A percentile compares a stretch with the other conserved stretches of the same genome.
Evolutionary conservation across 208 protist species (phyloP).

Genomic region (Acanthamoeba healyi): DNA sequence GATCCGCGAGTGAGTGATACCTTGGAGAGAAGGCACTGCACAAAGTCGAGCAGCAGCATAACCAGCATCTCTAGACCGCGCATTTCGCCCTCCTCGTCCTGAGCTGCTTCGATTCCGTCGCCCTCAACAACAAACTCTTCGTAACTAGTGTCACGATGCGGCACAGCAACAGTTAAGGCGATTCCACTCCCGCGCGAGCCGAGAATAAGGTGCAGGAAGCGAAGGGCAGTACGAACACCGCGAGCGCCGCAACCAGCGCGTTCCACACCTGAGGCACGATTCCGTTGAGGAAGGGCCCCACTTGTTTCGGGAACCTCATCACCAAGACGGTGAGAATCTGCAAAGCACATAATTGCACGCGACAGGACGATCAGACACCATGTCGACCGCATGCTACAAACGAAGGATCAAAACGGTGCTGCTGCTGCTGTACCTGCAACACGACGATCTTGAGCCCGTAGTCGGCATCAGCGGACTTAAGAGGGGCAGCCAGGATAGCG

Average conservation of each 20-base stretch:
- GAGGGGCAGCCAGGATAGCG: background rate
- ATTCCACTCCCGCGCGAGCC: background rate
- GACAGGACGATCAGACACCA: background rate
- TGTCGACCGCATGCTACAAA: background rate
- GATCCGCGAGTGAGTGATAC: background rate
- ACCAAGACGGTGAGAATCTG: conserved; percentile 34
- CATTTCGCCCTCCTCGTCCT: conserved; percentile 59
- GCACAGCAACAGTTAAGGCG: background rate
- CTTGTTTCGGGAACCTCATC: conserved; percentile 57
- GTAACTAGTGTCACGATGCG: background rate
- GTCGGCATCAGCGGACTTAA: background rate
- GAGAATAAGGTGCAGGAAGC: background rate
- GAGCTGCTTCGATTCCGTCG: conserved; percentile 37
- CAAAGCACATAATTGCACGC: background rate
- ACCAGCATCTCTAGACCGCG: conserved; percentile 36
- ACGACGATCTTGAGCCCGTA: conserved; percentile 72
- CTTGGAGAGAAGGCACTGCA: conserved; percentile 18
- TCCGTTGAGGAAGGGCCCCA: background rate
- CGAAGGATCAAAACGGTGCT: no score
- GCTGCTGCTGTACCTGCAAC: background rate
- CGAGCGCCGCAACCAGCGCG: conserved; percentile 1
- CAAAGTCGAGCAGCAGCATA: conserved; percentile 59
- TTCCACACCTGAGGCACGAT: conserved; percentile 53
- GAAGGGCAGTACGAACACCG: conserved; percentile 40
- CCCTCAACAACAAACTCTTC: conserved; percentile 64